Evolutionary conservation across 495 filamentous ascomycete genomes (phyloP).

Genomic region (Neurospora cerealis): DNA sequence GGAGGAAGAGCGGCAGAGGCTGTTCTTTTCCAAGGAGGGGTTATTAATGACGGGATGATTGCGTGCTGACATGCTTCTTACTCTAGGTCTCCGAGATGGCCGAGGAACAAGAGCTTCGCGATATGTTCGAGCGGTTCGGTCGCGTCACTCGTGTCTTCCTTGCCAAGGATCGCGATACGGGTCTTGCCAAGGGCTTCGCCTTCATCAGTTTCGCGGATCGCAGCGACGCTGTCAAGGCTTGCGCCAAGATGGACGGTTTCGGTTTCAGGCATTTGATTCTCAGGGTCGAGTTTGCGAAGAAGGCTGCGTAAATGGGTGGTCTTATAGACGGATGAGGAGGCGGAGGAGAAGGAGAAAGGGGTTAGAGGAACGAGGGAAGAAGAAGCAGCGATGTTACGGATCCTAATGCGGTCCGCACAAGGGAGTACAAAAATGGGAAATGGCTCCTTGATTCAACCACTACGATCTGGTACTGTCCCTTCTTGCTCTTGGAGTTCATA

Average conservation of each 20-base stretch:
- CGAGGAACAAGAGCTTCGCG: conserved; percentile 85
- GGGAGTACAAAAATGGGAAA: background rate
- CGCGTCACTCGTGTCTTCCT: conserved; percentile 95
- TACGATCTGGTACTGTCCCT: background rate
- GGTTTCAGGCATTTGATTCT: conserved; percentile 86
- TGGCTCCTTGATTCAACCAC: background rate
- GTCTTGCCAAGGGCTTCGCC: conserved; percentile 91
- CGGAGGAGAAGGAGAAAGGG: background rate
- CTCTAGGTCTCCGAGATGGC: conserved; percentile 89
- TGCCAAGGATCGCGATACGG: conserved; percentile 92
- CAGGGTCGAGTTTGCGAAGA: conserved; percentile 87
- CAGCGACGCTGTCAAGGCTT: conserved; percentile 78
- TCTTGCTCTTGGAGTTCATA: background rate
- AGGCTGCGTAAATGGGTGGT: conserved; percentile 35
- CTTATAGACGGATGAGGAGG: background rate
- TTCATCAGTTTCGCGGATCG: conserved; percentile 95
- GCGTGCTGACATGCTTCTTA: conserved; percentile 5
- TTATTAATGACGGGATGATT: conserved; percentile 1
- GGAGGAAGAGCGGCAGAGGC: background rate
- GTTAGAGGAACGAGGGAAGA: background rate
- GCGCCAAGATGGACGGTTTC: conserved; percentile 96
- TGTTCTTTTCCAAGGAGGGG: background rate
- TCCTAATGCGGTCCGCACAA: background rate
- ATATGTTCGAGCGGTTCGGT: conserved; percentile 96
- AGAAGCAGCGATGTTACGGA: background rate